A percentile compares a stretch with the other conserved stretches of the same genome.
phyloP scores from a whole-genome alignment of 768 basidiomycete genomes.

The Cyathus striatus region DNA sequence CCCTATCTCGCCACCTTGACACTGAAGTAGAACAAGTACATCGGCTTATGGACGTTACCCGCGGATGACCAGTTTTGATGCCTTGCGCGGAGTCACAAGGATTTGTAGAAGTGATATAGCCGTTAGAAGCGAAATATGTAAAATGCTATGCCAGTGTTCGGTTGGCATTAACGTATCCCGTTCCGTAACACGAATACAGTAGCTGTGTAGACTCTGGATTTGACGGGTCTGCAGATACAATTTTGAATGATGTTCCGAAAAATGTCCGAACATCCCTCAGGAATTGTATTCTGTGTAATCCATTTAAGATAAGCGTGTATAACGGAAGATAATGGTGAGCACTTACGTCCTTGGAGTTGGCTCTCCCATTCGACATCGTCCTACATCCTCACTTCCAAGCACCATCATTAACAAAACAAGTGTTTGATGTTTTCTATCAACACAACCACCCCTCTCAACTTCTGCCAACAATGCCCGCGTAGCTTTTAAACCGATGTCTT shows the following conservation, averaged over 20 bases:
- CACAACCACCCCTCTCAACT: slow-evolving; percentile 79
- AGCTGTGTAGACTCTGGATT: slow-evolving; percentile 54
- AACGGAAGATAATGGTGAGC: neutral
- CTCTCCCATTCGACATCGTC: slow-evolving; percentile 81
- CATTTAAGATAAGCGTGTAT: slow-evolving; percentile 7
- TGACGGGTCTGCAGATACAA: slow-evolving; percentile 54
- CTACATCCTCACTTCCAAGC: slow-evolving; percentile 96
- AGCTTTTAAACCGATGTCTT: slow-evolving; percentile 86
- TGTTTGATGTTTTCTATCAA: slow-evolving; percentile 85
- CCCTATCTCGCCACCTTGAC: no score
- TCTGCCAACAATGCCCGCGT: slow-evolving; percentile 76
- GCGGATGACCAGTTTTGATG: no score
- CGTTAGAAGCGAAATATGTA: slow-evolving; percentile 3
- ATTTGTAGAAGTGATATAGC: no score
- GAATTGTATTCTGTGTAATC: slow-evolving; percentile 76
- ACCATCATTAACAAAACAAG: slow-evolving; percentile 88
- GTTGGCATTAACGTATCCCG: slow-evolving; percentile 88
- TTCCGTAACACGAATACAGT: slow-evolving; percentile 86
- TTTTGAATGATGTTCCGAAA: slow-evolving; percentile 94
- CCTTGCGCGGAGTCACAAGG: no score
- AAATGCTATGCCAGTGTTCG: slow-evolving; percentile 58
- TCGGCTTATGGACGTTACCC: no score
- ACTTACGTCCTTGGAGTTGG: slow-evolving; percentile 80
- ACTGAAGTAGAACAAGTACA: no score
- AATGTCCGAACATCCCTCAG: slow-evolving; percentile 75